A percentile compares a stretch with the other conserved stretches of the same genome.
Conservation (phyloP, 2,329 filamentous ascomycete genomes). For the Phaeomoniella chlamydospora region DNA sequence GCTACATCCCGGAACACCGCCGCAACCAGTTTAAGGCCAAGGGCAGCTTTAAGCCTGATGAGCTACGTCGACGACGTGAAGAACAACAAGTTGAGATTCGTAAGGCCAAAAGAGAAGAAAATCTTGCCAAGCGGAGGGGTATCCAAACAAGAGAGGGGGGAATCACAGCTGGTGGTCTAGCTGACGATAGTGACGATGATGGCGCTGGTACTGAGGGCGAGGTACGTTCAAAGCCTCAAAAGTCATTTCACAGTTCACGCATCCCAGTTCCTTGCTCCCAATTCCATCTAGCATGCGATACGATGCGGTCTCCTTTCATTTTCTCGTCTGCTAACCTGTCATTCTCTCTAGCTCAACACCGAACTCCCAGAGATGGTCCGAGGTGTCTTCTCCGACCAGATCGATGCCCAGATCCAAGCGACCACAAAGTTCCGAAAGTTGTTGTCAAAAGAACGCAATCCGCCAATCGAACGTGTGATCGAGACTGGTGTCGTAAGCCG, state of each 20-base stretch:
- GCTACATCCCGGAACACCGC: slow-evolving; percentile 98
- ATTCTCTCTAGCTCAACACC: slow-evolving; percentile 64
- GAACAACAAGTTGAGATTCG: slow-evolving; percentile 99
- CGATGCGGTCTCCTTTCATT: too few relatives aligned
- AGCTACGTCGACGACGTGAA: slow-evolving; percentile 93
- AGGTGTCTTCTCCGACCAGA: slow-evolving; percentile 97
- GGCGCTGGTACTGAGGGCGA: slow-evolving; percentile 88
- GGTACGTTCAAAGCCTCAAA: slow-evolving; percentile 55
- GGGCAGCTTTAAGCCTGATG: slow-evolving; percentile 97
- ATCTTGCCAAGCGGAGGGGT: slow-evolving; percentile 93
- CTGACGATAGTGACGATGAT: slow-evolving; percentile 84
- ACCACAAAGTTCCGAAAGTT: slow-evolving; percentile 98
- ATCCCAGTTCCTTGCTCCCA: too few relatives aligned
- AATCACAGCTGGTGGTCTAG: slow-evolving; percentile 47
- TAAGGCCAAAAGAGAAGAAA: slow-evolving; percentile 97
- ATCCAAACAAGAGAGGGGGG: slow-evolving; percentile 63
- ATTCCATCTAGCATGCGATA: too few relatives aligned
- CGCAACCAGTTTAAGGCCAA: slow-evolving; percentile 99
- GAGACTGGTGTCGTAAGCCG: slow-evolving; percentile 95
- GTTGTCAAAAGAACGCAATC: slow-evolving; percentile 95
- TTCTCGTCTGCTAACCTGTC: too few relatives aligned
- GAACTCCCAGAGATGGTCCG: slow-evolving; percentile 97
- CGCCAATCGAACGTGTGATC: slow-evolving; percentile 97
- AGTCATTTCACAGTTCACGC: too few relatives aligned
- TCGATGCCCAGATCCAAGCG: slow-evolving; percentile 91